These are phyloP conservation scores for Ilyonectria mors-panacis DNA, from an alignment of 2,329 filamentous ascomycete species.

Conservation along the genomic window DNA sequence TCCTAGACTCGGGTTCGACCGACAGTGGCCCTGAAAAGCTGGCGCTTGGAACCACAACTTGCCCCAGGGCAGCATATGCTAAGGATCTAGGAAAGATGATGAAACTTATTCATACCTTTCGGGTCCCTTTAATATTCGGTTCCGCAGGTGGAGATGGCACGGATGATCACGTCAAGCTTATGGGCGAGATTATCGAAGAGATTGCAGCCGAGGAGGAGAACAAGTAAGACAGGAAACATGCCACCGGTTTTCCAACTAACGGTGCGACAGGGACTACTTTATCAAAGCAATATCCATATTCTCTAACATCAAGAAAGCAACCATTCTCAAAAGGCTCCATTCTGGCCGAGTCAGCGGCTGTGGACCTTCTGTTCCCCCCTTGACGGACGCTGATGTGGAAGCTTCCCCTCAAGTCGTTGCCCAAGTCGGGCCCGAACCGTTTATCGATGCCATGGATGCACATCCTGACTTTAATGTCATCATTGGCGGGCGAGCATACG, in stretches of 20 bases:
- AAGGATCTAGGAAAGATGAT: slow-evolving; percentile 60
- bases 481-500: slow-evolving; percentile 62
- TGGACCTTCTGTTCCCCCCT: slow-evolving; percentile 57
- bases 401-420: slow-evolving; percentile 56
- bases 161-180: slow-evolving; percentile 58
- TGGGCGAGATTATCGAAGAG: slow-evolving; percentile 56
- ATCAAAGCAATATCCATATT: slow-evolving; percentile 57
- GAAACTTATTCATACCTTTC: slow-evolving; percentile 50
- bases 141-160: slow-evolving; percentile 65
- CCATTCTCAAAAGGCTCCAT: slow-evolving; percentile 49
- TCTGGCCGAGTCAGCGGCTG: slow-evolving; percentile 53
- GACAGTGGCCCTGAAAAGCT: slow-evolving; percentile 59
- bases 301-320: slow-evolving; percentile 55
- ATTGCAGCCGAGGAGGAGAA: slow-evolving; percentile 29
- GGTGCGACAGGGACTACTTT: slow-evolving; percentile 11
- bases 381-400: slow-evolving; percentile 57
- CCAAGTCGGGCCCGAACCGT: slow-evolving; percentile 64
- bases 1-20: slow-evolving; percentile 55
- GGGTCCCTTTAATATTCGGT: slow-evolving; percentile 58
- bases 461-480: slow-evolving; percentile 62
- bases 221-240: not conserved
- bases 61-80: slow-evolving; percentile 56
- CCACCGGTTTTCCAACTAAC: not conserved
- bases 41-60: slow-evolving; percentile 58
- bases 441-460: slow-evolving; percentile 57